Evolutionary conservation across 2,329 filamentous ascomycete genomes (phyloP), one percentile per base, ranked within the genome.

Genomic region (Hysterium pulicare): DNA sequence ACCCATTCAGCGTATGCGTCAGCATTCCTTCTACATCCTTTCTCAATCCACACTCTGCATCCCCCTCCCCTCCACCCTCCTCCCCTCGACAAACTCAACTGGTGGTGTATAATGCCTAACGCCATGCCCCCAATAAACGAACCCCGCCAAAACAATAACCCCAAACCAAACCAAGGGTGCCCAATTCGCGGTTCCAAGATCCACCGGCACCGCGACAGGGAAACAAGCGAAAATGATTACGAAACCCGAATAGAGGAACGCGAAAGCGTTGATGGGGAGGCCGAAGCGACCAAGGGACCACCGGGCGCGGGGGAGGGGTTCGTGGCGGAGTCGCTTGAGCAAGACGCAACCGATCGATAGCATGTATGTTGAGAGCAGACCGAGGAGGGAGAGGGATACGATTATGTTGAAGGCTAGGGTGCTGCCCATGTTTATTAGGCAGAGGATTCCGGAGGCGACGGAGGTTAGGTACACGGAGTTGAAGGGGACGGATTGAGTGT

Each of bases 401-500:
- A 47, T 37, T 41, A 69, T 69, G 45, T 68, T 66, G 37, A 74
- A 62, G 7, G 71, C 71, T 3, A 64, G 59, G n/a, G 58, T 48
- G 2, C 67, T 70, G 34, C 70, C 71, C 42, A 74, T 66, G 46
- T 73, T 73, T 59, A 74, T 71, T 22, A 74, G 53, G 2, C 66
- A 67, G 23, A 74, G 61, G 9, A 72, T 54, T 13, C 61, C 50
- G 20, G 63, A 61, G 21, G 68, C 54, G 13, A 60, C 50, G 48
- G 51, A 52, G 2, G 33, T 41, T 16, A 48, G 33, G 36, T 47
- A 49, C 23, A 53, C 40, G 2, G 48, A 19, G 38, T 51, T 46
- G 36, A 37, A 37, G 2, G 50, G 50, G 13, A 51, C 40, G 20
- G 44, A 35, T 23, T 45, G 31, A 11, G 24, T 39, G 15, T 33